Evolutionary conservation across 2,329 filamentous ascomycete genomes (phyloP).

Genomic region (Hypoxylon sp.): DNA sequence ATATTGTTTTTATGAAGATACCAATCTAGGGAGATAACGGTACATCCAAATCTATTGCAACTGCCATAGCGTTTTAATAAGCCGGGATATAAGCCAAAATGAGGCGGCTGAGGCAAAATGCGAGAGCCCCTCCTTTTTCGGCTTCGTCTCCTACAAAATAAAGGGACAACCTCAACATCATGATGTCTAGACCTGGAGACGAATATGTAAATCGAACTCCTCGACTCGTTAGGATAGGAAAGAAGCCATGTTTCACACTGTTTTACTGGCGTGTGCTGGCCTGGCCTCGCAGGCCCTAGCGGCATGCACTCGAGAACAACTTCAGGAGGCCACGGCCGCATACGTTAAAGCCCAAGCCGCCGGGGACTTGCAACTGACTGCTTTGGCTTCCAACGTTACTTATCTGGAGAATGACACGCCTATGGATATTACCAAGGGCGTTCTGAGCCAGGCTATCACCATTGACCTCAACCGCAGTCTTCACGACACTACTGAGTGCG

Average conservation of each 20-base stretch:
- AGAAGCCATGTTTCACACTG: constrained; percentile 44
- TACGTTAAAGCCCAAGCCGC: constrained; percentile 49
- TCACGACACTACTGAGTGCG: constrained; percentile 56
- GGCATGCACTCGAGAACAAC: constrained; percentile 46
- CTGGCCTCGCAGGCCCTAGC: constrained; percentile 45
- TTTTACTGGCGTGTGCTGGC: constrained; percentile 30
- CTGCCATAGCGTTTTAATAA: constrained; percentile 36
- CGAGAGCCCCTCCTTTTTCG: constrained; percentile 38
- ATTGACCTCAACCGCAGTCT: constrained; percentile 57
- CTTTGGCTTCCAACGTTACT: constrained; percentile 42
- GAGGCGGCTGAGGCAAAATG: constrained; percentile 34
- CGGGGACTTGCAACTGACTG: constrained; percentile 39
- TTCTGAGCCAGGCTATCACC: constrained; percentile 53
- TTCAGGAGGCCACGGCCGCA: constrained; percentile 46
- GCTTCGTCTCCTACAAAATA: constrained; percentile 38
- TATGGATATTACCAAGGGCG: constrained; percentile 44
- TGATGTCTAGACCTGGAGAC: neutral
- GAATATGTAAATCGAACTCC: neutral
- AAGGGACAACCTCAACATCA: constrained; percentile 22
- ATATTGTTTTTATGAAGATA: neutral
- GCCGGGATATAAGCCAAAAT: constrained; percentile 46
- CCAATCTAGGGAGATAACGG: constrained; percentile 4
- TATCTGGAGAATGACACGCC: constrained; percentile 56
- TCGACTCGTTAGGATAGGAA: constrained; percentile 2
- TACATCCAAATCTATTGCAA: constrained; percentile 25